A percentile compares a stretch with the other conserved stretches of the same genome.
Conservation (phyloP, 768 basidiomycete species). For the Russula lepida region DNA sequence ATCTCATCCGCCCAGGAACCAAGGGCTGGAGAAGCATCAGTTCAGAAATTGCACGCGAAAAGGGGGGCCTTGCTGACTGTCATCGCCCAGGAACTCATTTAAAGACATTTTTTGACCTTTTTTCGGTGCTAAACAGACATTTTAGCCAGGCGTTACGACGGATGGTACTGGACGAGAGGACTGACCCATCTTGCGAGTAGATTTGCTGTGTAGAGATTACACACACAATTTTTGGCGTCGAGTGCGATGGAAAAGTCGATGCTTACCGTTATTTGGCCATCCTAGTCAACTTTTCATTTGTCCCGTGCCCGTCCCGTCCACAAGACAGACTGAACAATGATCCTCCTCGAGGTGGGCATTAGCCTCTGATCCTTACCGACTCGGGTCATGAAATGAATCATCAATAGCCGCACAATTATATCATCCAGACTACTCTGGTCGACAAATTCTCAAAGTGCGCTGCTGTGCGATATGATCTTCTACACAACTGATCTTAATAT, state of each 20-base stretch:
- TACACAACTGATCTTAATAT: conserved; percentile 11
- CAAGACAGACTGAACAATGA: conserved; percentile 45
- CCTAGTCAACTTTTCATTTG: neutral
- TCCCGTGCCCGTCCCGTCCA: neutral
- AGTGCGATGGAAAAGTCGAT: conserved; percentile 14
- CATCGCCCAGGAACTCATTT: conserved; percentile 87
- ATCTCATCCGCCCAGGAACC: conserved; percentile 99
- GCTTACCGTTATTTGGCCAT: conserved; percentile 23
- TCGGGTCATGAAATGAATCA: neutral
- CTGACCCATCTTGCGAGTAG: conserved; percentile 28
- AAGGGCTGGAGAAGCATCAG: conserved; percentile 41
- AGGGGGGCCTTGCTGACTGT: conserved; percentile 43
- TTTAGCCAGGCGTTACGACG: neutral
- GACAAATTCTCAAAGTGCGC: conserved; percentile 83
- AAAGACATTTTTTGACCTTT: conserved; percentile 90
- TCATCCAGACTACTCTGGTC: conserved; percentile 81
- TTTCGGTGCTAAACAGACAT: conserved; percentile 61
- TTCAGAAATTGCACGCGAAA: conserved; percentile 14
- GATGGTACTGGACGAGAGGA: conserved; percentile 2
- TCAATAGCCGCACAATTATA: conserved; percentile 77
- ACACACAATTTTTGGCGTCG: conserved; percentile 6
- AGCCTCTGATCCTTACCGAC: neutral
- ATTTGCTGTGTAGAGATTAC: neutral
- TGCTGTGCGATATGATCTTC: neutral
- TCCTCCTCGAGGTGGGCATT: conserved; percentile 67